Evolutionary conservation across 2,329 filamentous ascomycete species (phyloP), one percentile per base, ranked within the genome.

Genomic region (Fusarium buxicola): DNA sequence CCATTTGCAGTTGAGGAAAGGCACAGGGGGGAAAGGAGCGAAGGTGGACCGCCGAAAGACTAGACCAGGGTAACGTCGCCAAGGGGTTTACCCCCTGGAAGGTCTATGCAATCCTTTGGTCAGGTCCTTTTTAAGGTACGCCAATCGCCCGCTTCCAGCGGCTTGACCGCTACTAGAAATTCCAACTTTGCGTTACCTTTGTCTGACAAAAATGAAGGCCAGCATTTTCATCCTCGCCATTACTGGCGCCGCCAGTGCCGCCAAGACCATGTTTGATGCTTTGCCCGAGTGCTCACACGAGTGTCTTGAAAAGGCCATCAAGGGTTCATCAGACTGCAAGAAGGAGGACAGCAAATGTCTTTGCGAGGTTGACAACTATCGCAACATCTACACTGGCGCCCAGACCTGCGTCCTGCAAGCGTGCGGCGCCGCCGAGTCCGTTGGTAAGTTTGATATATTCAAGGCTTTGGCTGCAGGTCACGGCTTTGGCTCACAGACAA

Each of bases 391-490:
- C 38, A 73, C 78, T 31, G 74, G 74, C 21, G 77, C 76, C 8
- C 73, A 77, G 45, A 78, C 77, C 55, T 70, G 75, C 28, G 76
- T 77, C 12, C 82, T 79, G 57, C 80, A 80, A 4, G 72, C 75
- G 18, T 74, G 75, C 25, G 79, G 82, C 21, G 75, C 79, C 15
- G 74, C 78, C 25, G 58, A 59, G 13, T 58, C 64, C 27, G 44
- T 64, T 24, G 58, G 66, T 69, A 53, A 15, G 63, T 51, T 15
- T n/a, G 2, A 5, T 25, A 25, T 21, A 4, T 25, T 30, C 16
- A 47, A 21, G 7, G 27, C 21, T n/a, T 28, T 25, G 8, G n/a
- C 45, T 21, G 5, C 31, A 13, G n/a, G n/a, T 30, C 16, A 47
- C 13, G 7, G 27, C 21, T n/a, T 28, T 25, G 8, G n/a, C 45